Evolutionary conservation across 2,329 filamentous ascomycete species (phyloP), one percentile per base, ranked within the genome.

Genomic region (Orbilia ellipsospora): DNA sequence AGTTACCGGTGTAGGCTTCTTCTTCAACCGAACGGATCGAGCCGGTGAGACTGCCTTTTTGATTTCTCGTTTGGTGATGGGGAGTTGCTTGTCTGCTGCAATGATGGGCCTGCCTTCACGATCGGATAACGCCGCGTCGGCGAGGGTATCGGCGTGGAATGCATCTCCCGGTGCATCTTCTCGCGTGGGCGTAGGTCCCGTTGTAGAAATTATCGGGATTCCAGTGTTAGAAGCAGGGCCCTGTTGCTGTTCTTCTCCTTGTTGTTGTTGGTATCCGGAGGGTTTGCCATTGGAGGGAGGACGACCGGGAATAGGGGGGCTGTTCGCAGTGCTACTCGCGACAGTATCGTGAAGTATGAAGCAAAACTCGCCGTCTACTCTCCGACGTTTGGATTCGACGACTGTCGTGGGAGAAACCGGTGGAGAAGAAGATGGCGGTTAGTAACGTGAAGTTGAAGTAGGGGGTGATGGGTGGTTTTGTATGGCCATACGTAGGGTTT

Each of bases 401-500:
- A 74, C 70, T 74, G 42, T 56, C 13, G 5, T 16, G 44, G 15
- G 52, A 44, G 26, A 31, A 36, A 57, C 54, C 44, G 28, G 51
- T 26, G 56, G 63, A 42, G 23, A 13, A 28, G 20, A 26, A 54
- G 15, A 55, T 36, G 51, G 6, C 20, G 13, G 40, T 66, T 66
- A 48, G 69, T 44, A 57, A 67, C 44, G 18, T 61, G 40, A 20
- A 26, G 6, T 8, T 8, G 52, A 40, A 20, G 56, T 45, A 48
- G 52, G 52, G 55, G 48, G 26, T 42, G 36, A 13, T 23, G 56
- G 12, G 31, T 15, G 55, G 55, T 48, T 48, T 48, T 18, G 6
- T 48, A 13, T 48, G 57, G 50, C 26, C 52, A 48, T 77, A 79
- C 78, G 78, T 45, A 79, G 64, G 52, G 78, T 77, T 72, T 78